phyloP scores from a whole-genome alignment of 225 moss, liverwort and hornwort species.

The Asterella californica region DNA sequence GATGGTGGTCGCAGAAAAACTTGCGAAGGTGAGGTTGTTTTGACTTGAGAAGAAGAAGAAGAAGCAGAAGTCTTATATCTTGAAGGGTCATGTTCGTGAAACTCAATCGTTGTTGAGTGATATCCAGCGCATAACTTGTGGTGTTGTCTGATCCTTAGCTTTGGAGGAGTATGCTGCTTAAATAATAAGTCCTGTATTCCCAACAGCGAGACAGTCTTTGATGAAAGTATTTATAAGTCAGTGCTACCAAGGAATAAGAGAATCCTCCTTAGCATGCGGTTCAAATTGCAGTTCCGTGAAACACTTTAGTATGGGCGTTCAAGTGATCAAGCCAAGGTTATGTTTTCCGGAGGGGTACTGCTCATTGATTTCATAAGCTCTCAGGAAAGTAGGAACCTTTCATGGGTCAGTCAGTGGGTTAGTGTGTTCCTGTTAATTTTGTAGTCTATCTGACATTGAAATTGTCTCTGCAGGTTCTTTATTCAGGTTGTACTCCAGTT shows the following conservation, averaged over 20 bases:
- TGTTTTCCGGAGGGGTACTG: not conserved
- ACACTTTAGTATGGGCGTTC: too few species aligned
- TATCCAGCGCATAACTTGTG: not conserved
- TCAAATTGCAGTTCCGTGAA: too few species aligned
- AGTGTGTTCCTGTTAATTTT: too few species aligned
- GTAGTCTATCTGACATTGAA: not conserved
- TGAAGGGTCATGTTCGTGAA: too few species aligned
- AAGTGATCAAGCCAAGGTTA: not conserved
- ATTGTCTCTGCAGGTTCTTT: slow-evolving; percentile 67
- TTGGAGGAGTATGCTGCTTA: too few species aligned
- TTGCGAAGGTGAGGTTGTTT: slow-evolving; percentile 62
- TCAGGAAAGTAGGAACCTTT: not conserved
- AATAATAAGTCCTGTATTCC: not conserved
- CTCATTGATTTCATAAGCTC: not conserved
- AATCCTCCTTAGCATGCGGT: too few species aligned
- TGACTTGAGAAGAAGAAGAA: not conserved
- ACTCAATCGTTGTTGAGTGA: not conserved
- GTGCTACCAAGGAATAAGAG: too few species aligned
- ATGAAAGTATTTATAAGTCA: too few species aligned
- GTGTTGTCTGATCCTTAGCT: not conserved
- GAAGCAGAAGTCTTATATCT: too few species aligned
- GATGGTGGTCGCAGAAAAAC: slow-evolving; percentile 60
- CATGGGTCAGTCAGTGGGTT: too few species aligned
- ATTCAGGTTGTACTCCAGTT: slow-evolving; percentile 58
- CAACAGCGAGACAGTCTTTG: too few species aligned